Conservation (phyloP, 306 rosid genomes). For the Cicer arietinum region DNA sequence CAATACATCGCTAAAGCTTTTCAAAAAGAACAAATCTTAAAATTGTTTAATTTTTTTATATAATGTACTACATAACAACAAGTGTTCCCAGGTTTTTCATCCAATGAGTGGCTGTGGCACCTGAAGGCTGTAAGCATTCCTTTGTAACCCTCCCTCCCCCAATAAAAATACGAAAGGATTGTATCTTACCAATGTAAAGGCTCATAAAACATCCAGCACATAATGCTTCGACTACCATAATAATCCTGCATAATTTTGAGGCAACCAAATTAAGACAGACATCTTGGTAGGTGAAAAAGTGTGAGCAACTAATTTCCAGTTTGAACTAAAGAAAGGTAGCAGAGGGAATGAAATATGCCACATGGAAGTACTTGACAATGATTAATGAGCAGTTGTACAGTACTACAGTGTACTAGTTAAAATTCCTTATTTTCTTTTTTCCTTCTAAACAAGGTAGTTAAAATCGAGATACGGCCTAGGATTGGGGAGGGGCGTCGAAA, state of each 20-base stretch:
- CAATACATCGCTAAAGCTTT: neutral
- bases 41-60: neutral
- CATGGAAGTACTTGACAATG: slow-evolving; percentile 11
- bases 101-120: slow-evolving; percentile 3
- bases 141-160: neutral
- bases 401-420: neutral
- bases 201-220: slow-evolving; percentile 88
- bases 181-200: slow-evolving; percentile 74
- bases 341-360: slow-evolving; percentile 22
- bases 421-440: neutral
- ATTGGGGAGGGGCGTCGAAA: too few species aligned
- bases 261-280: slow-evolving; percentile 37
- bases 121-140: slow-evolving; percentile 17
- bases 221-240: slow-evolving; percentile 87
- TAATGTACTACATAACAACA: slow-evolving; percentile 7
- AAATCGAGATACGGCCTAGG: too few species aligned
- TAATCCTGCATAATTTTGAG: slow-evolving; percentile 70
- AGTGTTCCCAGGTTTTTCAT: slow-evolving; percentile 12
- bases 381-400: slow-evolving; percentile 2
- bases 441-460: neutral
- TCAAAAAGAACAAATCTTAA: slow-evolving; percentile 1
- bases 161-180: neutral
- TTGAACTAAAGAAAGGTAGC: slow-evolving; percentile 3
- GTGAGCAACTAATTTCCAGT: slow-evolving; percentile 25
- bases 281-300: slow-evolving; percentile 11